phyloP scores from a whole-genome alignment of 306 rosid species.

The Datisca glomerata region DNA sequence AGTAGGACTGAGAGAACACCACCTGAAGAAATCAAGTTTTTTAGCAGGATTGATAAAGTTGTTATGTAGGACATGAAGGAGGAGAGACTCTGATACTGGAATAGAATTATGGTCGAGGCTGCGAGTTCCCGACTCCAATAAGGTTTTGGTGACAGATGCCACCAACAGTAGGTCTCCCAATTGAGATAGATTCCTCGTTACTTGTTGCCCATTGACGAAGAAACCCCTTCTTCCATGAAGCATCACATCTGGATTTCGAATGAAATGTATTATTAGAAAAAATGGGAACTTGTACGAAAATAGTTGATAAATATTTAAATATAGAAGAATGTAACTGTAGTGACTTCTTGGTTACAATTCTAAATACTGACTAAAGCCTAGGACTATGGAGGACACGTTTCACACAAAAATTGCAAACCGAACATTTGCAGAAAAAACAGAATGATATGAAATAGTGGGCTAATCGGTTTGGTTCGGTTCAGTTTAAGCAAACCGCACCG shows the following conservation, averaged over 20 bases:
- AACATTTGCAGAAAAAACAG: no score
- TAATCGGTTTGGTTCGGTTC: no score
- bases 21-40: constrained; percentile 55
- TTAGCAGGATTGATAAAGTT: constrained; percentile 44
- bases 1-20: constrained; percentile 28
- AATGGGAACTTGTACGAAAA: no score
- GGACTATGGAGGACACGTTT: no score
- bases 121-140: constrained; percentile 40
- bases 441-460: no score
- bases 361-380: no score
- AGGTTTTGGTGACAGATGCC: constrained; percentile 49
- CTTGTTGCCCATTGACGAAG: constrained; percentile 8
- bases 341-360: no score
- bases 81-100: constrained; percentile 36
- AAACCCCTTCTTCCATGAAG: constrained; percentile 27
- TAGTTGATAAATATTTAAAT: no score
- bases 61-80: constrained; percentile 40
- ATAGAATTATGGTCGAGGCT: constrained; percentile 32
- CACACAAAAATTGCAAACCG: no score
- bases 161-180: constrained; percentile 40
- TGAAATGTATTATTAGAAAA: no score
- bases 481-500: no score
- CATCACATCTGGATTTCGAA: constrained; percentile 38
- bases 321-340: no score
- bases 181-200: constrained; percentile 10